Evolutionary conservation across 176 grass and related monocot species (phyloP), one percentile per base, ranked within the genome.

Genomic region (Elymus sibiricus): DNA sequence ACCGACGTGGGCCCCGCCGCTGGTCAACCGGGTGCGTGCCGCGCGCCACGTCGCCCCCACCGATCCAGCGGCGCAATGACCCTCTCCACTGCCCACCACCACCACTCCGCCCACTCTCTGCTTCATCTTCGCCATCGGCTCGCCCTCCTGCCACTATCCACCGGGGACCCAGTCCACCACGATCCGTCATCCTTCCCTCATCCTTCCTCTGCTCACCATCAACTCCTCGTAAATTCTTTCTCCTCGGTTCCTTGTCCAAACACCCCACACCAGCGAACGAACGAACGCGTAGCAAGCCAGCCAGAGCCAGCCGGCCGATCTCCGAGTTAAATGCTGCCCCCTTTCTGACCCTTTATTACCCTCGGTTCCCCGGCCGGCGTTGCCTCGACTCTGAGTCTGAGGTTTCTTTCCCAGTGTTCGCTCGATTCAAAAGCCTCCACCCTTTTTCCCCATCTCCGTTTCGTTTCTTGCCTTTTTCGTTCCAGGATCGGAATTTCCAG

Each of bases 391-490:
- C 13, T 5, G n/a, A n/a, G n/a, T n/a, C n/a, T n/a, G n/a, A n/a
- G n/a, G n/a, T n/a, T n/a, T n/a, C n/a, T n/a, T n/a, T n/a, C n/a
- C n/a, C n/a, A n/a, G n/a, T n/a, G n/a, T n/a, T n/a, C n/a, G n/a
- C n/a, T n/a, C 67, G 0, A 9, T 43, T 6, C 70, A 47, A 84
- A 76, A 85, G 70, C 22, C 19, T 42, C 61, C 11, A 6, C 47
- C 21, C 78, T 76, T 49, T 73, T 51, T 25, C 7, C 61, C 12
- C 81, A 3, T 56, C 43, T 40, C 64, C 55, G 78, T 59, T 69
- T 49, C 79, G 59, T 79, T 28, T 27, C n/a, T n/a, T 86, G 73
- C 24, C 40, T 71, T 47, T 55, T 78, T 70, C 47, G 70, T 53
- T 55, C 72, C 31, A 73, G 79, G 65, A 63, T n/a, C 7, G 79